Evolutionary conservation across 441 rosid genomes (phyloP), one percentile per base, ranked within the genome.

Genomic region (Jatropha podagrica): DNA sequence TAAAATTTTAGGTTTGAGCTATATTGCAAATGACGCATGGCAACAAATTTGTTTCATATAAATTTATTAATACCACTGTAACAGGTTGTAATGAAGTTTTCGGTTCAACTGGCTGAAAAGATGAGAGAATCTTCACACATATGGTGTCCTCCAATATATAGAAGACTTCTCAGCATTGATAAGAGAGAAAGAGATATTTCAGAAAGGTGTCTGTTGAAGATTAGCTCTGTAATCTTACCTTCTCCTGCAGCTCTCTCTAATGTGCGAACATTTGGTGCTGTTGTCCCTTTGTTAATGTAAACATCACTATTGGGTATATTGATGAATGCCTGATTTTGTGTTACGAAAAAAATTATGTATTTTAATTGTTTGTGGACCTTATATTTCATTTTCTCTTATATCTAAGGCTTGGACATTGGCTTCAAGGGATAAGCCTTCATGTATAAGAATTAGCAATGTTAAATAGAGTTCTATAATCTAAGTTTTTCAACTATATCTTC

Each of bases 161-260:
- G 92, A 74, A 82, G 89, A 79, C 86, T 90, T 78, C 79, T 90
- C 73, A 83, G 90, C 81, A 46, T 14, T 76, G 92, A 88, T 59
- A 87, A 87, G 85, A 87, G 84, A 74, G 91, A 88, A 58, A 85
- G 81, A 75, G 88, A 82, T 75, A 84, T 86, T 79, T 81, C 88
- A 61, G 86, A 82, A 72, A 86, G 88, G 74, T 88, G 89, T 68
- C 77, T 85, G 38, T 72, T 83, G 80, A 87, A 87, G 82, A 85
- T 85, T 71, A 83, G 65, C 73, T 49, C 85, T 32, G 69, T 52
- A 7, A 69, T 87, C 54, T 26, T 86, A 75, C 94, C 91, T 72
- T 84, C 94, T 65, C 49, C 87, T 44, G 71, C 76, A 38, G 61
- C 74, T 55, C 86, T 87, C 42, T 86, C 86, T 11, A 81, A 88